A percentile compares a stretch with the other conserved stretches of the same genome.
Evolutionary conservation across 2,329 filamentous ascomycete species (phyloP).

Genomic region (Lomentospora prolificans): DNA sequence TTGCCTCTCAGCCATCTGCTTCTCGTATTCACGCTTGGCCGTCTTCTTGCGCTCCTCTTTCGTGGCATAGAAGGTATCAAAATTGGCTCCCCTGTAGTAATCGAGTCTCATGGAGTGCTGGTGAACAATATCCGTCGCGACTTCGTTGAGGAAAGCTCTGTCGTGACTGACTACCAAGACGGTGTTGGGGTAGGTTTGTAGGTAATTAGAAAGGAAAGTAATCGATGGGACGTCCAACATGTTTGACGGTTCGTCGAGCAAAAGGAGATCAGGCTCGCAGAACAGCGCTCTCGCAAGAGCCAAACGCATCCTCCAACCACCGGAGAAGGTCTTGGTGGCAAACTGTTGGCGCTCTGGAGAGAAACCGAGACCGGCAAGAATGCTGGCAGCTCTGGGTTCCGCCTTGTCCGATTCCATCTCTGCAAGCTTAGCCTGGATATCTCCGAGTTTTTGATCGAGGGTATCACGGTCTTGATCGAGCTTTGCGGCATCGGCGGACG

Average conservation of each 20-base stretch:
- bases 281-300: constrained; percentile 91
- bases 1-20: constrained; percentile 87
- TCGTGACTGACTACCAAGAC: constrained; percentile 97
- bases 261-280: constrained; percentile 89
- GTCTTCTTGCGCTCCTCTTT: constrained; percentile 96
- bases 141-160: constrained; percentile 95
- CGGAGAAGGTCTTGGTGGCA: constrained; percentile 95
- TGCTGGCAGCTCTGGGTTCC: constrained; percentile 88
- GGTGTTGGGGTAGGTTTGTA: constrained; percentile 88
- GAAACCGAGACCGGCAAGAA: constrained; percentile 93
- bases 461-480: constrained; percentile 83
- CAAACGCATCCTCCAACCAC: constrained; percentile 98
- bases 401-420: constrained; percentile 99
- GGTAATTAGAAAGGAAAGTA: constrained; percentile 92
- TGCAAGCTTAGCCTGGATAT: constrained; percentile 82
- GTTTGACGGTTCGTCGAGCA: constrained; percentile 98
- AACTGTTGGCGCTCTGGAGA: constrained; percentile 85
- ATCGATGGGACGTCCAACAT: constrained; percentile 99
- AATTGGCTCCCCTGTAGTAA: constrained; percentile 98
- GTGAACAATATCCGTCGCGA: constrained; percentile 98
- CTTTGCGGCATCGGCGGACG: constrained; percentile 75
- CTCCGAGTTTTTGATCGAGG: constrained; percentile 79
- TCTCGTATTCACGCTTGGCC: constrained; percentile 94
- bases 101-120: constrained; percentile 95
- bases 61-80: constrained; percentile 93